Percentiles rank a stretch among this genome's conserved stretches.
These are phyloP conservation scores for Xylariaceae sp. DNA, from an alignment of 2,329 filamentous ascomycete genomes.

Conservation along the genomic window DNA sequence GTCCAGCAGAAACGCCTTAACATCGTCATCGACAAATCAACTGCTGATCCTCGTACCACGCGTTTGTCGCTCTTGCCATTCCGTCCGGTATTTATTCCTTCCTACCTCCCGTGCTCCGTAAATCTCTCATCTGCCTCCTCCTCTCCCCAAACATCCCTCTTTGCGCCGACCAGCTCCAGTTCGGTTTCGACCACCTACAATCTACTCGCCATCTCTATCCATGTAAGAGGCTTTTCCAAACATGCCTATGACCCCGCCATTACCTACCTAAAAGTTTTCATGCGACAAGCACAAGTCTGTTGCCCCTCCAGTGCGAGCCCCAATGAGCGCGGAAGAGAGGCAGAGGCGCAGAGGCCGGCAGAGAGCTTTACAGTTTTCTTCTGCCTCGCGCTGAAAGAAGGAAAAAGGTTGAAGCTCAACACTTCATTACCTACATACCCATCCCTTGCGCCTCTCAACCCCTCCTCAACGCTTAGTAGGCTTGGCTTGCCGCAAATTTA, in stretches of 20 bases:
- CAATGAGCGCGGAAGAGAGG: neutral
- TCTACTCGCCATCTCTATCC: constrained; percentile 3
- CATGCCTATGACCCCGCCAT: constrained; percentile 19
- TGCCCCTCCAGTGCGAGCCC: constrained; percentile 15
- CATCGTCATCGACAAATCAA: constrained; percentile 20
- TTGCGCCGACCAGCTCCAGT: constrained; percentile 2
- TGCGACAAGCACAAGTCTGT: constrained; percentile 5
- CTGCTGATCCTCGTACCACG: constrained; percentile 20
- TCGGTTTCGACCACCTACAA: constrained; percentile 1
- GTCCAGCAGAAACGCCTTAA: constrained; percentile 14
- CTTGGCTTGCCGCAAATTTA: constrained; percentile 2
- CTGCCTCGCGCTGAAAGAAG: neutral
- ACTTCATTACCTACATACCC: neutral
- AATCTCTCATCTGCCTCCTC: constrained; percentile 14
- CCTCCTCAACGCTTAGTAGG: constrained; percentile 1
- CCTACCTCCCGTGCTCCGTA: constrained; percentile 6
- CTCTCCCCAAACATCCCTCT: constrained; percentile 3
- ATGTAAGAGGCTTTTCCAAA: constrained; percentile 21
- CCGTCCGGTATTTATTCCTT: constrained; percentile 19
- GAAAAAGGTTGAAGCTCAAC: constrained; percentile 6
- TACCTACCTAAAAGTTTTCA: constrained; percentile 16
- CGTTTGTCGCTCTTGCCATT: constrained; percentile 6
- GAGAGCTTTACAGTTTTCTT: neutral
- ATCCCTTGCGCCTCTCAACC: too few species aligned
- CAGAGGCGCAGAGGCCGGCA: neutral